phyloP scores from a whole-genome alignment of 352 stramenopile genomes.

The Ochromonadaceae sp. region DNA sequence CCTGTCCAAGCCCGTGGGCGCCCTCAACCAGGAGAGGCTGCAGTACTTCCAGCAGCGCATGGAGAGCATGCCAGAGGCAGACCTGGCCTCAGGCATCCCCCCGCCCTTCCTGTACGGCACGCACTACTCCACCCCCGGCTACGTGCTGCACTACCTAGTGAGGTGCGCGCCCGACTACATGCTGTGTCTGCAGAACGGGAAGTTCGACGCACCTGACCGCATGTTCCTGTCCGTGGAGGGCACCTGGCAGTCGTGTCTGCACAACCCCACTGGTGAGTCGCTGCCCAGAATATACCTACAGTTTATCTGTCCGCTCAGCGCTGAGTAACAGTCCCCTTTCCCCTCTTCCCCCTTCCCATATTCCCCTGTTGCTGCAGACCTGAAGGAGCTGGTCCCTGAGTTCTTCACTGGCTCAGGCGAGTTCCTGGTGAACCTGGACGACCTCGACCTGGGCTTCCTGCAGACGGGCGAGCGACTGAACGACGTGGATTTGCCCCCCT shows the following conservation, averaged over 20 bases:
- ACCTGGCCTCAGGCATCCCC: slow-evolving; percentile 23
- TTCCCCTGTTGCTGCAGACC: too few species aligned
- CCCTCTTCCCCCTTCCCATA: not conserved
- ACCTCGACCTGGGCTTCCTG: slow-evolving; percentile 52
- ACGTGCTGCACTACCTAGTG: slow-evolving; percentile 42
- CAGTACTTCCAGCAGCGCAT: slow-evolving; percentile 55
- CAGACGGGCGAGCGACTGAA: slow-evolving; percentile 55
- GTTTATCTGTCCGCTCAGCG: slow-evolving; percentile 6
- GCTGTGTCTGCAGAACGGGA: slow-evolving; percentile 66
- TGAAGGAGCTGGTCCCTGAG: slow-evolving; percentile 59
- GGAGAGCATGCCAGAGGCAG: slow-evolving; percentile 53
- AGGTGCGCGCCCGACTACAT: slow-evolving; percentile 47
- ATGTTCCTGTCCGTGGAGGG: slow-evolving; percentile 49
- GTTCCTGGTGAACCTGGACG: slow-evolving; percentile 56
- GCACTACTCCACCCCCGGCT: slow-evolving; percentile 40
- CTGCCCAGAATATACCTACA: slow-evolving; percentile 61
- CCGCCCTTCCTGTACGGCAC: slow-evolving; percentile 41
- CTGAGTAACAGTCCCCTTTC: not conserved
- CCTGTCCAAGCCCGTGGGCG: slow-evolving; percentile 65
- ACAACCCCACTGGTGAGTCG: too few species aligned
- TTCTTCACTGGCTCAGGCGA: slow-evolving; percentile 48
- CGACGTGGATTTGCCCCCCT: slow-evolving; percentile 82
- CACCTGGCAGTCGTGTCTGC: slow-evolving; percentile 44
- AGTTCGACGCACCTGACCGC: slow-evolving; percentile 57
- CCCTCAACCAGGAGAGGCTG: slow-evolving; percentile 56